A percentile compares a stretch with the other conserved stretches of the same genome.
Evolutionary conservation across 202 grass and related monocot genomes (phyloP).

Genomic region (Setaria italica): DNA sequence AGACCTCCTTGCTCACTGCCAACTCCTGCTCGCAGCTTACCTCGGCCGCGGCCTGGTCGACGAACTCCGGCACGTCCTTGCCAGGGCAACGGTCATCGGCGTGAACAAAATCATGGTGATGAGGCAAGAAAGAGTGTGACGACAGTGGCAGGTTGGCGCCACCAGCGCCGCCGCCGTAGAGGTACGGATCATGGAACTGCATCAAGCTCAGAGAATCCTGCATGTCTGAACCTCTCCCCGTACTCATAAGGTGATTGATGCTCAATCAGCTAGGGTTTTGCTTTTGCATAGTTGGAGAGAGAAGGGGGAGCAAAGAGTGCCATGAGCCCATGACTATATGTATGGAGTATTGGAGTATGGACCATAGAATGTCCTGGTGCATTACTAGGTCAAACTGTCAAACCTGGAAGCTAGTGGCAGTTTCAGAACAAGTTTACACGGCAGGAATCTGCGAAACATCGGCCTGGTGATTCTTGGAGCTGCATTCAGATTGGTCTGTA

Average conservation of each 20-base stretch:
- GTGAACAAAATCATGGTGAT: slow-evolving; percentile 22
- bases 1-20: slow-evolving; percentile 3
- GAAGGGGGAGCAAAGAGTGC: neutral
- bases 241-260: slow-evolving; percentile 29
- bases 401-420: slow-evolving; percentile 43
- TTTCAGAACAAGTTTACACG: slow-evolving; percentile 25
- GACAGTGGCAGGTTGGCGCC: slow-evolving; percentile 9
- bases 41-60: slow-evolving; percentile 13
- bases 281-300: neutral
- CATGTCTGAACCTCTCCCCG: slow-evolving; percentile 50
- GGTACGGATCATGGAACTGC: slow-evolving; percentile 54
- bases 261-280: slow-evolving; percentile 40
- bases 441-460: slow-evolving; percentile 46
- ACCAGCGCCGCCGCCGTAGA: slow-evolving; percentile 32
- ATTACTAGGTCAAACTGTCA: slow-evolving; percentile 39
- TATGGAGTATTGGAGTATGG: slow-evolving; percentile 7
- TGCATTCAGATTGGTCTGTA: slow-evolving; percentile 32
- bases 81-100: neutral
- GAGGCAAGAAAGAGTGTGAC: slow-evolving; percentile 38
- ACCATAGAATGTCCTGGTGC: neutral
- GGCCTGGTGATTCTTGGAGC: slow-evolving; percentile 18
- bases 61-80: slow-evolving; percentile 16
- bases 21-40: slow-evolving; percentile 5
- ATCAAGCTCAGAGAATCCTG: slow-evolving; percentile 54
- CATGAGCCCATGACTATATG: neutral